phyloP scores from a whole-genome alignment of 2,329 filamentous ascomycete genomes.

The Westerdykella ornata region DNA sequence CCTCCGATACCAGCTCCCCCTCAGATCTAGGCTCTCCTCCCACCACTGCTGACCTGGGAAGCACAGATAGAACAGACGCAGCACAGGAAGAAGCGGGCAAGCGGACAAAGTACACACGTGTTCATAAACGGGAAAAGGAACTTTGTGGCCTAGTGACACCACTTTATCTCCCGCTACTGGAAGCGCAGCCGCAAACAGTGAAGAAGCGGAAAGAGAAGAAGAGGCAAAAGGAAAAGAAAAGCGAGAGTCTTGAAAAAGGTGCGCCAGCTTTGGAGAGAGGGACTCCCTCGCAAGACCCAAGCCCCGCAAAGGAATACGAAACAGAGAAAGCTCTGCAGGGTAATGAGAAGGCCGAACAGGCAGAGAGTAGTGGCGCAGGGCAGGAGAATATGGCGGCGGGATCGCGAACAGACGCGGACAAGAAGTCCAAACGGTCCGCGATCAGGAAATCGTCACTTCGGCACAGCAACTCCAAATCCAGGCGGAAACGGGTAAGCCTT shows the following conservation, averaged over 20 bases:
- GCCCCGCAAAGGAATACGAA: slow-evolving; percentile 14
- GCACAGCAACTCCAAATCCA: slow-evolving; percentile 16
- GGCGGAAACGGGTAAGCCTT: slow-evolving; percentile 32
- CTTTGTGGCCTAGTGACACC: slow-evolving; percentile 34
- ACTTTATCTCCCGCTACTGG: slow-evolving; percentile 33
- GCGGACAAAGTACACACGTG: slow-evolving; percentile 31
- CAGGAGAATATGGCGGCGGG: slow-evolving; percentile 7
- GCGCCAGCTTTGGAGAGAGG: slow-evolving; percentile 7
- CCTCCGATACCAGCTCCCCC: neutral
- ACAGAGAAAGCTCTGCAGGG: slow-evolving; percentile 14
- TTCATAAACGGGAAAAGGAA: slow-evolving; percentile 36
- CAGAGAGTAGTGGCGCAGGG: slow-evolving; percentile 5
- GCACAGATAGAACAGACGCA: neutral
- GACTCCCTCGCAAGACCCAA: slow-evolving; percentile 18
- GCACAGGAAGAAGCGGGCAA: slow-evolving; percentile 20
- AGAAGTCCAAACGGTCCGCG: slow-evolving; percentile 23
- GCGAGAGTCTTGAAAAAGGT: slow-evolving; percentile 1
- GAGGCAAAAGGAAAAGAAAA: slow-evolving; percentile 10
- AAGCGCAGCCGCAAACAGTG: slow-evolving; percentile 20
- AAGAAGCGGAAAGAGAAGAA: slow-evolving; percentile 22
- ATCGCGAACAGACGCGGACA: slow-evolving; percentile 11
- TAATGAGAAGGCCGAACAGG: slow-evolving; percentile 11
- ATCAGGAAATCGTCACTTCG: slow-evolving; percentile 32
- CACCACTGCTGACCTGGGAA: neutral
- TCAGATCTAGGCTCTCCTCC: neutral